These are phyloP conservation scores for Quercus ilex DNA, from an alignment of 306 rosid genomes.

Conservation along the genomic window DNA sequence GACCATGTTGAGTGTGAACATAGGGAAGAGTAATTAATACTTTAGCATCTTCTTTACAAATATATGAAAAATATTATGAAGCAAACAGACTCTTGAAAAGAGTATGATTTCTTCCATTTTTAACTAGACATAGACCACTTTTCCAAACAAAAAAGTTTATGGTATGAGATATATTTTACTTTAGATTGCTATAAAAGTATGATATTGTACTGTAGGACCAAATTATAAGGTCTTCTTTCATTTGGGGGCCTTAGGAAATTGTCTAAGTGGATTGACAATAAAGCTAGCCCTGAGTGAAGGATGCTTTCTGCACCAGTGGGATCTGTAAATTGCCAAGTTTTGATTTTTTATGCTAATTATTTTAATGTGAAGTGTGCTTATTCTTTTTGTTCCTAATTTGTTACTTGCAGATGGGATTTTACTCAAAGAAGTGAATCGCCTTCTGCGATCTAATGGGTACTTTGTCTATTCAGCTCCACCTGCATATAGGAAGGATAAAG, in stretches of 20 bases:
- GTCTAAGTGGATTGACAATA: too few relatives aligned
- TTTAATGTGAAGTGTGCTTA: neutral
- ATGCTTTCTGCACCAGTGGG: neutral
- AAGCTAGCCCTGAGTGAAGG: neutral
- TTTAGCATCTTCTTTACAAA: neutral
- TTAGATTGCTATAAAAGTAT: too few relatives aligned
- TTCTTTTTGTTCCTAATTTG: slow-evolving; percentile 1
- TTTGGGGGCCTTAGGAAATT: too few relatives aligned
- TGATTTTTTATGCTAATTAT: neutral
- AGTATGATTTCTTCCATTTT: too few relatives aligned
- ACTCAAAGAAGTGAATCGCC: slow-evolving; percentile 76
- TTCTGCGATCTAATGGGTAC: slow-evolving; percentile 75
- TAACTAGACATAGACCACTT: too few relatives aligned
- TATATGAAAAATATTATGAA: too few relatives aligned
- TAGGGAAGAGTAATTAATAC: neutral
- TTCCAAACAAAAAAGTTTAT: too few relatives aligned
- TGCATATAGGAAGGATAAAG: slow-evolving; percentile 72
- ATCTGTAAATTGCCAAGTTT: neutral
- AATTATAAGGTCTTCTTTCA: too few relatives aligned
- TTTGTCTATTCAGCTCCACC: slow-evolving; percentile 95
- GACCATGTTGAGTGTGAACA: neutral
- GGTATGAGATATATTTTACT: too few relatives aligned
- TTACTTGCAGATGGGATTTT: slow-evolving; percentile 76
- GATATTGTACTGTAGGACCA: too few relatives aligned
- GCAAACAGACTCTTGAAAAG: too few relatives aligned